Evolutionary conservation across 2,329 filamentous ascomycete species (phyloP).

Genomic region (Penicillium psychrosexuale): DNA sequence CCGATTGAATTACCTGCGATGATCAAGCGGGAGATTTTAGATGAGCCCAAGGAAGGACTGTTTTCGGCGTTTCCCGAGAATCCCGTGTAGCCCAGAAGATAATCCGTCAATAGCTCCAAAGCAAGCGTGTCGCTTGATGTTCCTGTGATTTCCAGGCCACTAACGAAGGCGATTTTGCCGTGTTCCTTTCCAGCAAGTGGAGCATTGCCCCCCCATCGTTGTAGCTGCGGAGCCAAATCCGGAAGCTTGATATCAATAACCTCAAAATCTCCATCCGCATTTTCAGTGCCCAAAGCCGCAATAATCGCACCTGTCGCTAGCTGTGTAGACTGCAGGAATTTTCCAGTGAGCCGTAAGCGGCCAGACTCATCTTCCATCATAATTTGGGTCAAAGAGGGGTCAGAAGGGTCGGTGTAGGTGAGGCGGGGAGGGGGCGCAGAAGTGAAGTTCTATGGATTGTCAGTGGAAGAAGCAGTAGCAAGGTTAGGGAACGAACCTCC

Average conservation of each 20-base stretch:
- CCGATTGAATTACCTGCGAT: constrained; percentile 87
- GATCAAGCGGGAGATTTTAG: constrained; percentile 74
- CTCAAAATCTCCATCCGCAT: constrained; percentile 85
- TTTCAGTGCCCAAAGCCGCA: constrained; percentile 93
- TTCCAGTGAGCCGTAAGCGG: constrained; percentile 73
- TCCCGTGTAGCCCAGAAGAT: constrained; percentile 76
- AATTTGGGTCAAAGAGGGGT: constrained; percentile 54
- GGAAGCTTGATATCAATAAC: constrained; percentile 86
- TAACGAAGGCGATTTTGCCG: constrained; percentile 78
- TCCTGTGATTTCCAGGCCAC: constrained; percentile 79
- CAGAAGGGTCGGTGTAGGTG: constrained; percentile 65
- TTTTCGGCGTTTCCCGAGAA: constrained; percentile 51
- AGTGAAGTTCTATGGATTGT: constrained; percentile 69
- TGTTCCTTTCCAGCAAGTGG: constrained; percentile 39
- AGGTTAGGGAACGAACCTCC: constrained; percentile 58
- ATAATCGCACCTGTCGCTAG: constrained; percentile 92
- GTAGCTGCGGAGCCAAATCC: constrained; percentile 77
- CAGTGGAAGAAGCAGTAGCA: constrained; percentile 5
- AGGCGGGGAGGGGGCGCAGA: constrained; percentile 72
- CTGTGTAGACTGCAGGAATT: constrained; percentile 62
- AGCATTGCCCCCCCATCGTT: constrained; percentile 62
- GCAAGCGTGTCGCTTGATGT: constrained; percentile 70
- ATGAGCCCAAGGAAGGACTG: constrained; percentile 31
- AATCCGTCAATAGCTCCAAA: constrained; percentile 78
- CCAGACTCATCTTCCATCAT: constrained; percentile 97